Evolutionary conservation across 2,329 filamentous ascomycete genomes (phyloP), one percentile per base, ranked within the genome.

Genomic region (Karstenula rhodostoma): DNA sequence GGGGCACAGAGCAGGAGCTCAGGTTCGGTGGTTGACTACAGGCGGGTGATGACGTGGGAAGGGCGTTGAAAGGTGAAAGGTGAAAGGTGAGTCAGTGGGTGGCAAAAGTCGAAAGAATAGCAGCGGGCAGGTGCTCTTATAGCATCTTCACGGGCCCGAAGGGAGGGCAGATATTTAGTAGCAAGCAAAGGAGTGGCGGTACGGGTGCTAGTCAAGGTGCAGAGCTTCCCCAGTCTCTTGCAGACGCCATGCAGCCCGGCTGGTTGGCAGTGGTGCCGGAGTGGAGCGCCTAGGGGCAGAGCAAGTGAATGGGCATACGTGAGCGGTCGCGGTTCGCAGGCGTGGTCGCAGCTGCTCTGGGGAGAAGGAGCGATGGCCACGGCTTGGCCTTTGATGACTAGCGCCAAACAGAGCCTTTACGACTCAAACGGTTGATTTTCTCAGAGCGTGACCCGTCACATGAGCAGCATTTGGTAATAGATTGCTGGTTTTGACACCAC

Each of bases 201-300:
- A 68, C 63, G 35, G 62, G 17, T 68, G 71, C 72, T 75, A 75
- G 72, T 75, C 72, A 71, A 66, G 51, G 61, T 67, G 62, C 69
- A 67, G 61, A 62, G 61, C 60, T 69, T 67, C 64, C 66, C 69
- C 66, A 68, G 67, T 61, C 64, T 59, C 48, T 50, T 64, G 64
- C 64, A 64, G 65, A 63, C 68, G 66, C 70, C 69, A 70, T 61
- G 67, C 64, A 59, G 60, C 40, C 50, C 40, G 51, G 52, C 40
- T 33, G 42, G 52, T 64, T 67, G 67, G 70, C 67, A 65, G 49
- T 57, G 67, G 68, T 57, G 56, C 66, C 65, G 59, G 50, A 59
- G 67, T 67, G 71, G 67, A 68, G 63, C 63, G 68, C 60, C 60
- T 60, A 65, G 51, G 46, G 62, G 66, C 65, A 63, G 63, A 54